phyloP scores from a whole-genome alignment of 352 stramenopile genomes.

The Chrysophaeum taylorii region DNA sequence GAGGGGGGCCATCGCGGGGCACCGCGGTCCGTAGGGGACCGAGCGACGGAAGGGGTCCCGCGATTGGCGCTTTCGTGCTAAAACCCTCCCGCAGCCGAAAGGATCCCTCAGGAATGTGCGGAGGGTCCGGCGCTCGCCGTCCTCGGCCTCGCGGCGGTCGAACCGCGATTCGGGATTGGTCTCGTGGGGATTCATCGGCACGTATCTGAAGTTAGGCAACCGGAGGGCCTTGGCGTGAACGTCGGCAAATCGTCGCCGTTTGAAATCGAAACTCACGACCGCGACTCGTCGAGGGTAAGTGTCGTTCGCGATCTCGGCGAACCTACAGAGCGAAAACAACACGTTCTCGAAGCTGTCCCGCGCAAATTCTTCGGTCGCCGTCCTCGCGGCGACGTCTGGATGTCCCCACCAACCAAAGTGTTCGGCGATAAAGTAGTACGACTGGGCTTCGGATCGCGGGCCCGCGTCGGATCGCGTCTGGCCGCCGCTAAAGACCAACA shows the following conservation, averaged over 20 bases:
- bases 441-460: constrained; percentile 51
- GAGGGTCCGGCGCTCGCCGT: constrained; percentile 45
- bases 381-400: constrained; percentile 41
- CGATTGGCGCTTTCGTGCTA: constrained; percentile 22
- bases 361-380: constrained; percentile 61
- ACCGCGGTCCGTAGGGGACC: too few relatives aligned
- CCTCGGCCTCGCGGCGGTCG: constrained; percentile 36
- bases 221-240: constrained; percentile 51
- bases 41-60: constrained; percentile 39
- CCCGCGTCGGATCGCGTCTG: constrained; percentile 53
- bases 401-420: constrained; percentile 50
- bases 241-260: constrained; percentile 50
- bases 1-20: too few relatives aligned
- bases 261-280: constrained; percentile 67
- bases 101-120: constrained; percentile 56
- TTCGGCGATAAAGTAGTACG: constrained; percentile 63
- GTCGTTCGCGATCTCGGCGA: constrained; percentile 53
- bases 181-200: constrained; percentile 54
- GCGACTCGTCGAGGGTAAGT: constrained; percentile 60
- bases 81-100: constrained; percentile 43
- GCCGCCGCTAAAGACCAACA: constrained; percentile 63
- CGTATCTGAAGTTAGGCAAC: constrained; percentile 44
- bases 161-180: constrained; percentile 48
- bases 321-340: constrained; percentile 65
- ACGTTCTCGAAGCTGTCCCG: constrained; percentile 69